Base-by-base conservation (phyloP, 2,329 filamentous ascomycete genomes). In the Monilinia vaccinii-corymbosi region DNA sequence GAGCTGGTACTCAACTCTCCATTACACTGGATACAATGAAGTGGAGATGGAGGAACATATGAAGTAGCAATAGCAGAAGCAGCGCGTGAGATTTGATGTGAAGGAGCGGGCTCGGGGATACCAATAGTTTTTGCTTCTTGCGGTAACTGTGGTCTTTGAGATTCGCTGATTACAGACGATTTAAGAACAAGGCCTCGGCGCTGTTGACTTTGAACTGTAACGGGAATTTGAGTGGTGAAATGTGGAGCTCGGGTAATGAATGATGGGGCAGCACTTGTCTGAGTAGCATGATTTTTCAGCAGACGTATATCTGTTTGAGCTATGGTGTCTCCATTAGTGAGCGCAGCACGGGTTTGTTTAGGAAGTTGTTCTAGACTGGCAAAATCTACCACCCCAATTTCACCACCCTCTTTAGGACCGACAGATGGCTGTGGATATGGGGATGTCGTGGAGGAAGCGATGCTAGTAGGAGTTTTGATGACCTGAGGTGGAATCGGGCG, bases 241-340 rank as follows among this genome's bases (percentile, higher is more conserved):
- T 51, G 56, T 45, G 48, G 48, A 53, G 47, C 56, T 53, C 56
- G 25, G 21, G 48, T 53, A 16, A 45, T 59, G 13, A 59, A 53
- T 32, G 56, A 59, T 45, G 47, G 21, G 11, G 48, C 18, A 46
- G 48, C 38, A 53, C 56, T 59, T 21, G 56, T 59, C 9, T 59
- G 56, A 32, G 56, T 59, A 23, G 48, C 56, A n/a, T 46, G 40
- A 18, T 38, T 52, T 16, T 45, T 45, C 2, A 34, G 49, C 32
- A 23, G 40, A 31, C n/a, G 36, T 45, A 16, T 18, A 53, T 45
- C 48, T 1, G 44, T 44, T 36, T 44, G 56, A 34, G n/a, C 38
- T 21, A 40, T 36, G 7, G 11, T n/a, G 3, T 25, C 21, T 5
- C 16, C 44, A 21, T 28, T 42, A 10, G 31, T 52, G 14, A 36